Conservation (phyloP, 352 stramenopile species). For the Phytophthora megakarya region DNA sequence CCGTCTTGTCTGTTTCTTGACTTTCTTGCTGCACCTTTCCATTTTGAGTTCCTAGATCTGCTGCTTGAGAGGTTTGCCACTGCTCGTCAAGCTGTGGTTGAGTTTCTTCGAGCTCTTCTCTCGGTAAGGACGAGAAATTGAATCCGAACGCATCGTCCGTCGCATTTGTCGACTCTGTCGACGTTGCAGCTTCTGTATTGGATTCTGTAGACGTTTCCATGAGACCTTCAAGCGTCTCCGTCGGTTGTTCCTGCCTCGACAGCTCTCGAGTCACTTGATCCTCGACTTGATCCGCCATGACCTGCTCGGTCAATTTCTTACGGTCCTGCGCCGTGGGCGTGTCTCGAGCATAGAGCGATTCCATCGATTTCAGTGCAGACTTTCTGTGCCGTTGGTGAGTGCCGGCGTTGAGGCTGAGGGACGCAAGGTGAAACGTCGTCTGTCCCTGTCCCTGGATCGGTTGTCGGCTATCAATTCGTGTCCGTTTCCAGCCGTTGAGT, state of each 20-base stretch:
- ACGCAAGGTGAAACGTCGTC: constrained; percentile 26
- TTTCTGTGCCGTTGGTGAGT: constrained; percentile 22
- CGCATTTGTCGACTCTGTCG: constrained; percentile 8
- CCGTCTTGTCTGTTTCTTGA: constrained; percentile 5
- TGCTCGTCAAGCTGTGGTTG: constrained; percentile 20
- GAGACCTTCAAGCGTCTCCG: background rate
- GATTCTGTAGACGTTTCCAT: background rate
- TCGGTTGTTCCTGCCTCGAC: constrained; percentile 1
- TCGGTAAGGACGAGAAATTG: constrained; percentile 23
- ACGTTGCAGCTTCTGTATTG: background rate
- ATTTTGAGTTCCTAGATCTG: background rate
- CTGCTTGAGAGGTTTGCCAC: constrained; percentile 9
- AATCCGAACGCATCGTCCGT: constrained; percentile 36
- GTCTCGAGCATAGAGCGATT: constrained; percentile 42
- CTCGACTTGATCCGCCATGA: constrained; percentile 6
- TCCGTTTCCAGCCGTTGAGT: constrained; percentile 8
- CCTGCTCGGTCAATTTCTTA: constrained; percentile 20
- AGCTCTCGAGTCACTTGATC: constrained; percentile 8
- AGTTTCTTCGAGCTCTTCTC: constrained; percentile 19
- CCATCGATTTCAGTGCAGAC: constrained; percentile 24
- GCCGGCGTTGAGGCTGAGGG: constrained; percentile 2
- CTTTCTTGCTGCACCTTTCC: constrained; percentile 7
- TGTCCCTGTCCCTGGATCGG: constrained; percentile 3
- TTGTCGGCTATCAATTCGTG: background rate
- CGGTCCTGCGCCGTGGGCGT: constrained; percentile 32